A percentile compares a stretch with the other conserved stretches of the same genome.
These are phyloP conservation scores for Yamadazyma akitaensis DNA, from an alignment of 805 yeast genomes.

Conservation along the genomic window DNA sequence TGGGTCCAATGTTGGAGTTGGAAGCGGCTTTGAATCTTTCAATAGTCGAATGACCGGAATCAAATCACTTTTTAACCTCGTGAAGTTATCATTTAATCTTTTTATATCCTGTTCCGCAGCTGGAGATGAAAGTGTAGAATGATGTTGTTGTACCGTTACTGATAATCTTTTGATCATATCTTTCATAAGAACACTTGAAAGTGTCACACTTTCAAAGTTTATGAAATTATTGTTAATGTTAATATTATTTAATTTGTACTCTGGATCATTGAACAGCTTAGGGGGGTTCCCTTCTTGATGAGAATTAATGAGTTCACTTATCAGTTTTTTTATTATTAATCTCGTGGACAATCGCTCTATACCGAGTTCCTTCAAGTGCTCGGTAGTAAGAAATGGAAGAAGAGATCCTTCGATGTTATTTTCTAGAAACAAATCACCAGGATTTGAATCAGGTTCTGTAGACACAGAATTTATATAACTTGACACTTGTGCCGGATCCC, in stretches of 20 bases:
- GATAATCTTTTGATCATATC: slow-evolving; percentile 30
- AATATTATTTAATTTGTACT: slow-evolving; percentile 26
- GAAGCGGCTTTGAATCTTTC: slow-evolving; percentile 66
- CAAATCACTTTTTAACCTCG: slow-evolving; percentile 58
- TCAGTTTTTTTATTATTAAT: slow-evolving; percentile 54
- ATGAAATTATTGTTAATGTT: slow-evolving; percentile 37
- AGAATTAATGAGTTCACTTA: slow-evolving; percentile 49
- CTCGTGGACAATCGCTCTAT: slow-evolving; percentile 52
- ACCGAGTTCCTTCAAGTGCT: slow-evolving; percentile 74
- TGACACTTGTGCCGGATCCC: slow-evolving; percentile 48
- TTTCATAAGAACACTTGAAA: slow-evolving; percentile 34
- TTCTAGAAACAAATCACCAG: slow-evolving; percentile 39
- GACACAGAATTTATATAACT: slow-evolving; percentile 25
- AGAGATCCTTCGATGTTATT: slow-evolving; percentile 73
- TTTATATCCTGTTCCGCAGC: slow-evolving; percentile 27
- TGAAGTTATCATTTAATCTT: slow-evolving; percentile 51
- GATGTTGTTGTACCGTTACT: slow-evolving; percentile 18
- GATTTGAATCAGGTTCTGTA: slow-evolving; percentile 19
- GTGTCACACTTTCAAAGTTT: slow-evolving; percentile 33
- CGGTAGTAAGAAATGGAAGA: slow-evolving; percentile 63
- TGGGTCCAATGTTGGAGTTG: slow-evolving; percentile 55
- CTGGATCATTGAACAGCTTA: slow-evolving; percentile 24
- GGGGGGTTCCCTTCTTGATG: slow-evolving; percentile 29
- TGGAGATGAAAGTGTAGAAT: slow-evolving; percentile 10
- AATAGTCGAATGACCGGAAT: slow-evolving; percentile 58